A percentile compares a stretch with the other conserved stretches of the same genome.
These are phyloP conservation scores for Marchantia paleacea DNA, from an alignment of 225 moss, liverwort and hornwort genomes.

Conservation along the genomic window DNA sequence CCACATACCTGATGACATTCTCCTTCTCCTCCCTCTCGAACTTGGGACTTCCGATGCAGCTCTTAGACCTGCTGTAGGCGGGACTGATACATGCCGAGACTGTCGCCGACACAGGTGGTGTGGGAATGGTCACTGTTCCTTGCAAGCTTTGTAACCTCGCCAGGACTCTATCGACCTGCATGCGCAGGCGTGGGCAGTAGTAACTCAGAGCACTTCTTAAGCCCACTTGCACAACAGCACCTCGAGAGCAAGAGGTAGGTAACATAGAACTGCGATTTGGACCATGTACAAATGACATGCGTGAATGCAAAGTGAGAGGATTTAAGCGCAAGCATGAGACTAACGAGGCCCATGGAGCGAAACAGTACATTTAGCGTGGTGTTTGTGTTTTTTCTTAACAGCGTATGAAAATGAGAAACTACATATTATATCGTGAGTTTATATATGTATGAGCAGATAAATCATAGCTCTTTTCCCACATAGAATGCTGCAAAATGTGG, in stretches of 20 bases:
- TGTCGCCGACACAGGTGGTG: constrained; percentile 26
- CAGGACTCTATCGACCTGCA: constrained; percentile 43
- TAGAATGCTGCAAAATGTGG: too few relatives aligned
- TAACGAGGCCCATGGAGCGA: too few relatives aligned
- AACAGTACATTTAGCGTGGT: too few relatives aligned
- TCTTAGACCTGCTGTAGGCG: constrained; percentile 37
- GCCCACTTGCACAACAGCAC: too few relatives aligned
- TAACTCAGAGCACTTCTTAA: neutral
- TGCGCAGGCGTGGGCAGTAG: neutral
- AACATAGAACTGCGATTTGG: neutral
- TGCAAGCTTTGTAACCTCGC: constrained; percentile 46
- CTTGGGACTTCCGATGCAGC: constrained; percentile 44
- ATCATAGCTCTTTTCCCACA: too few relatives aligned
- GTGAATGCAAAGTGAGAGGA: too few relatives aligned
- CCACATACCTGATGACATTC: constrained; percentile 36
- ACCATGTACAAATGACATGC: too few relatives aligned
- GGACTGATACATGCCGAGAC: constrained; percentile 38
- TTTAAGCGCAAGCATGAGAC: too few relatives aligned
- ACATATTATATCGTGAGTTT: too few relatives aligned
- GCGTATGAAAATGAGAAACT: too few relatives aligned
- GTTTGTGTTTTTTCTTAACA: too few relatives aligned
- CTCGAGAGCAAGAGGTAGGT: neutral
- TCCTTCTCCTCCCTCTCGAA: constrained; percentile 29
- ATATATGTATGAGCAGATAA: too few relatives aligned
- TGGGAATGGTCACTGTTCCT: constrained; percentile 36